A percentile compares a stretch with the other conserved stretches of the same genome.
These are phyloP conservation scores for Caryocar brasiliense DNA, from an alignment of 441 rosid genomes.

Conservation along the genomic window DNA sequence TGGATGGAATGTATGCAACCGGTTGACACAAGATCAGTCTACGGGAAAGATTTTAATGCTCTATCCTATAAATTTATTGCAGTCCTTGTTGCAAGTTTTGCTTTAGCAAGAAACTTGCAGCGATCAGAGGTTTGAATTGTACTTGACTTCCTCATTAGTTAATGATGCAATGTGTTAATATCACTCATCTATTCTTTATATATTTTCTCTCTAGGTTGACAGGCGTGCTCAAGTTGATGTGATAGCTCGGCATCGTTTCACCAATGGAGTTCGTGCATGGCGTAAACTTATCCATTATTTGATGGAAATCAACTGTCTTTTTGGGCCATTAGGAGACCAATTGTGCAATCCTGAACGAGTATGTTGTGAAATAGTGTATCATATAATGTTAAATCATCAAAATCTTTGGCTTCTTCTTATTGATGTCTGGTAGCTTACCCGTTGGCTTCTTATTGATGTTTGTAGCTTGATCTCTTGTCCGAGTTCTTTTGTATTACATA, in stretches of 20 bases:
- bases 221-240: slow-evolving; percentile 80
- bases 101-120: slow-evolving; percentile 95
- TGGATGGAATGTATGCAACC: slow-evolving; percentile 99
- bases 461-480: too few relatives aligned
- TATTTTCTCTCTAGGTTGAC: slow-evolving; percentile 57
- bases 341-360: slow-evolving; percentile 63
- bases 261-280: slow-evolving; percentile 79
- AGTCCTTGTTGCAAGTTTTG: slow-evolving; percentile 97
- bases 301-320: slow-evolving; percentile 78
- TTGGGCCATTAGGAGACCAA: slow-evolving; percentile 60
- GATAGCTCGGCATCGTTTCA: slow-evolving; percentile 46
- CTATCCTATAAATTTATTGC: slow-evolving; percentile 90
- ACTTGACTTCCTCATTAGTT: slow-evolving; percentile 10
- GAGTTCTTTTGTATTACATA: not conserved
- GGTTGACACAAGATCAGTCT: slow-evolving; percentile 85
- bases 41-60: slow-evolving; percentile 97
- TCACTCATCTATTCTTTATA: slow-evolving; percentile 5
- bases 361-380: slow-evolving; percentile 27
- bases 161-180: slow-evolving; percentile 5
- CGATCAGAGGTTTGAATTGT: slow-evolving; percentile 74
- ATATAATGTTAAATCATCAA: too few relatives aligned
- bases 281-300: slow-evolving; percentile 82
- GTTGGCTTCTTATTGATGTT: too few relatives aligned
- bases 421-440: slow-evolving; percentile 8
- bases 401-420: not conserved